A percentile compares a stretch with the other conserved stretches of the same genome.
Evolutionary conservation across 192 early-diverging fungal genomes (phyloP).

Genomic region (Coemansia interrupta): DNA sequence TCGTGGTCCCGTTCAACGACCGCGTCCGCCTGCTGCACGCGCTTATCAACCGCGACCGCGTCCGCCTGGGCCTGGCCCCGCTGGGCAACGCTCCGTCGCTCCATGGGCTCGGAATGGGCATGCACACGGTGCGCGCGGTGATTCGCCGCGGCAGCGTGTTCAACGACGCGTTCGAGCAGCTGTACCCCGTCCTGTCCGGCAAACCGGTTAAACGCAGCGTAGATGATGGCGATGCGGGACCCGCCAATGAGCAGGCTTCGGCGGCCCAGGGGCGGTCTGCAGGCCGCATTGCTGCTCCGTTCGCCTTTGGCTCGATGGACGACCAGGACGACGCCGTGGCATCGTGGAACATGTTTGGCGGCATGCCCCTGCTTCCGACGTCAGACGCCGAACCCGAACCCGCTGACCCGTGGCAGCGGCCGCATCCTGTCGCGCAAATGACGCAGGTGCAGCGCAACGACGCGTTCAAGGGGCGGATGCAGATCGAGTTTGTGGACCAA

Average conservation of each 20-base stretch:
- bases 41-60: conserved; percentile 67
- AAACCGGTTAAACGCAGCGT: not conserved
- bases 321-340: too few relatives aligned
- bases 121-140: conserved; percentile 42
- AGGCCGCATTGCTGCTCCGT: too few relatives aligned
- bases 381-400: too few relatives aligned
- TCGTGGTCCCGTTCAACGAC: conserved; percentile 87
- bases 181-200: conserved; percentile 59
- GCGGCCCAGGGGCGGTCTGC: too few relatives aligned
- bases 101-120: not conserved
- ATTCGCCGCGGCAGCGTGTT: conserved; percentile 78
- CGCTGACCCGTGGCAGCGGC: too few relatives aligned
- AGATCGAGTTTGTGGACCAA: conserved; percentile 82
- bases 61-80: conserved; percentile 16
- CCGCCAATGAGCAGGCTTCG: not conserved
- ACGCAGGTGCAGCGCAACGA: conserved; percentile 33
- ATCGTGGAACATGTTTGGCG: too few relatives aligned
- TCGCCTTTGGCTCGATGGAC: too few relatives aligned
- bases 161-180: conserved; percentile 79
- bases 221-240: not conserved
- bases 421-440: too few relatives aligned
- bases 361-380: too few relatives aligned
- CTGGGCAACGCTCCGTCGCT: conserved; percentile 10
- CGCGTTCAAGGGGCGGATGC: conserved; percentile 71
- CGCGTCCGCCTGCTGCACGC: conserved; percentile 81